phyloP scores from a whole-genome alignment of 495 filamentous ascomycete genomes.

The Echria macrotheca region DNA sequence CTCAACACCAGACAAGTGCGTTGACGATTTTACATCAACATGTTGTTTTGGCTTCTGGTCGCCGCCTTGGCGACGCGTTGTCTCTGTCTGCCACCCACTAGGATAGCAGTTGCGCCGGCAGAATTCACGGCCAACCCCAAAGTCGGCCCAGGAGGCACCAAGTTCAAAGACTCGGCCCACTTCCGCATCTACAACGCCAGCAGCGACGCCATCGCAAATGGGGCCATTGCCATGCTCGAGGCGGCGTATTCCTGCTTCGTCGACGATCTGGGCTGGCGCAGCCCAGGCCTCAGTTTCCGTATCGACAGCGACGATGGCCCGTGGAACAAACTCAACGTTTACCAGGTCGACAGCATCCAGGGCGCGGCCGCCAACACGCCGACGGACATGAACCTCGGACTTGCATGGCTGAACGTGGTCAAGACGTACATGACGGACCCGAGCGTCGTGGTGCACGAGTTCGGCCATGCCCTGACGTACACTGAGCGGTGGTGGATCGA shows the following conservation, averaged over 20 bases:
- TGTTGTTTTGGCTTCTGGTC: too few relatives aligned
- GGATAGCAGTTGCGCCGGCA: slow-evolving; percentile 24
- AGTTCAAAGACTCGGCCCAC: slow-evolving; percentile 40
- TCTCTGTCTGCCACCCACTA: too few relatives aligned
- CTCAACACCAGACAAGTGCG: too few relatives aligned
- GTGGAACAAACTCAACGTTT: slow-evolving; percentile 43
- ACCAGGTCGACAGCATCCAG: slow-evolving; percentile 29
- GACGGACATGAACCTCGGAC: slow-evolving; percentile 25
- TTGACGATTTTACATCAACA: too few relatives aligned
- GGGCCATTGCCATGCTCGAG: slow-evolving; percentile 32
- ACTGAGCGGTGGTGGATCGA: slow-evolving; percentile 38
- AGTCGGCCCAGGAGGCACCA: slow-evolving; percentile 32
- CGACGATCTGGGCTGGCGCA: slow-evolving; percentile 36
- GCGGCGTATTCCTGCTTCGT: slow-evolving; percentile 42
- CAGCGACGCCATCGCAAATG: slow-evolving; percentile 23
- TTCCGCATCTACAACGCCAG: slow-evolving; percentile 37
- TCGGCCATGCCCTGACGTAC: slow-evolving; percentile 41
- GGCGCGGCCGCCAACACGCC: slow-evolving; percentile 39
- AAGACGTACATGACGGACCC: slow-evolving; percentile 35
- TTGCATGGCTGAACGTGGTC: slow-evolving; percentile 38
- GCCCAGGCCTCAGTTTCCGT: slow-evolving; percentile 32
- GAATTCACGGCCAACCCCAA: slow-evolving; percentile 36
- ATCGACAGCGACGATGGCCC: slow-evolving; percentile 33
- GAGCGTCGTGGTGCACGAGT: slow-evolving; percentile 39
- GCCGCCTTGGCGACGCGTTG: too few relatives aligned